Base-by-base conservation (phyloP, 306 rosid species). In the Citrullus mucosospermus region DNA sequence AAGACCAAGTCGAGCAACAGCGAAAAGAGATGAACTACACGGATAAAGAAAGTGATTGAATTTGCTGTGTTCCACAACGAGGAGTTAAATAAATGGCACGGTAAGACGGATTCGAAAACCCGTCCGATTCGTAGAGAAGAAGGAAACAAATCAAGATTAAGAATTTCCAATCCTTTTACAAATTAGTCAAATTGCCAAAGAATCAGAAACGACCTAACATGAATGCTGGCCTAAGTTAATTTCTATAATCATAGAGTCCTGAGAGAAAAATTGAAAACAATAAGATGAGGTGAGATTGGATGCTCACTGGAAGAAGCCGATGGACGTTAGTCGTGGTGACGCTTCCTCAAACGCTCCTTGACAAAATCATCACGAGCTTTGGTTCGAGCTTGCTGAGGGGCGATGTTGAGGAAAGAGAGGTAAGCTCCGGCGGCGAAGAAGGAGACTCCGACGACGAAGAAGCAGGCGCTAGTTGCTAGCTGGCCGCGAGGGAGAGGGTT, bases 341-440 rank as follows among this genome's bases (percentile, higher is more conserved):
- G 41, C 82, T 56, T 81, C 60, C 91, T 79, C 55, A 87, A 75
- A 5, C 85, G 80, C 18, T 85, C 83, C 60, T 69, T 81, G 78
- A 87, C 67, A 58, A 72, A 83, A 14, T 87, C 85, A 36, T 59
- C 46, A 46, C 88, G 88, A 78, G 88, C 88, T 69, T 83, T 83
- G 54, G 77, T 79, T 8, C 87, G 88, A 43, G 83, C 87, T 79
- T 81, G 87, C 55, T 87, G 88, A 22, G 91, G 84, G 18, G 77
- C 88, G 15, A 83, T 51, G 80, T 87, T 87, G 54, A 79, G 73
- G 20, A 34, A 60, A 9, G 88, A 83, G 7, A 87, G 79, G 81
- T 83, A 73, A 48, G 79, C 88, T 71, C 87, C 88, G 18, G 75
- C 65, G 51, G 76, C 84, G 76, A 87, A 81, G 58, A 85, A 55